Evolutionary conservation across 2,329 filamentous ascomycete genomes (phyloP), one percentile per base, ranked within the genome.

Genomic region (Phoma sp.): DNA sequence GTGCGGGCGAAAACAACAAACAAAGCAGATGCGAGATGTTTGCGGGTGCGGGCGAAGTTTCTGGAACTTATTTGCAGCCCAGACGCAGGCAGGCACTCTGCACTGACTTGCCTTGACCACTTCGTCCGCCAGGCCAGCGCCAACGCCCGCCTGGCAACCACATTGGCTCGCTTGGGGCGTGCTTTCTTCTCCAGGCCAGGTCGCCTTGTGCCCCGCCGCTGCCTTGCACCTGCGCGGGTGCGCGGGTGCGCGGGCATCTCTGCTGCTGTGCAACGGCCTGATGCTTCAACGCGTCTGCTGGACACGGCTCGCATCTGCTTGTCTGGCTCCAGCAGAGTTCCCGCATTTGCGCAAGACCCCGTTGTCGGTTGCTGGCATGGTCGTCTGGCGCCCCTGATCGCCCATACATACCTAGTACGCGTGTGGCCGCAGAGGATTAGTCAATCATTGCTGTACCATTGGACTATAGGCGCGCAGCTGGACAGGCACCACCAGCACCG

Each of bases 161-260:
- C 63, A 66, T 66, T 66, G 63, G 63, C 51, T 66, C 63, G 63
- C 63, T 66, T 66, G 63, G 52, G 46, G 53, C 56, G 58, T 64
- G 63, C 63, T 55, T 65, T 61, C 58, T 62, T 17, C 17, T 17
- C 17, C 17, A 17, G 17, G 17, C 63, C 61, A 60, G 56, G 51
- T 51, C 53, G 47, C 55, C 31, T n/a, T 33, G 55, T 57, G 55
- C 60, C 61, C 57, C 58, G 53, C 58, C 56, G 55, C 62, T 63
- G 62, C 54, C 50, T 45, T 38, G 45, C 38, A 37, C 55, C 47
- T 53, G 55, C 55, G 55, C 40, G 50, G 46, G 53, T 53, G 55
- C 55, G 55, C 40, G 50, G 46, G 53, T 41, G 22, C 33, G 17
- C 17, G 17, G 17, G 17, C 44, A 29, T 27, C 13, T 21, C 51